Base-by-base conservation (phyloP, 2,329 filamentous ascomycete genomes). In the Neocucurbitaria cava region DNA sequence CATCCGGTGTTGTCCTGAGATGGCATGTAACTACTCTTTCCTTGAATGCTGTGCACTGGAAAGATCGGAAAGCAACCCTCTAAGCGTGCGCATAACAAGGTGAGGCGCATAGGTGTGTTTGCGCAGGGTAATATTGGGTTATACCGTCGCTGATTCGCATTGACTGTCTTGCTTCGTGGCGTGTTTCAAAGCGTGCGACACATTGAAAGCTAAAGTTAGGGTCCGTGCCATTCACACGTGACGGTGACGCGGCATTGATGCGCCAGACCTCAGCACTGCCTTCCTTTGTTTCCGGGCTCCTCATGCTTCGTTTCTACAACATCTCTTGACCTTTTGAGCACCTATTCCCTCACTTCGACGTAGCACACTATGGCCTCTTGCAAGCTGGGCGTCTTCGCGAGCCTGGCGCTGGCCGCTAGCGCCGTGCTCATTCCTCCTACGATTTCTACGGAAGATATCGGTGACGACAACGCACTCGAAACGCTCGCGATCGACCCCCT, bases 351-450 rank as follows among this genome's bases (percentile, higher is more conserved):
- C 56, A 54, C 42, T 60, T 64, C 50, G 50, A 53, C 48, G 52
- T 46, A 49, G 20, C 44, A 45, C 44, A 66, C 31, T 20, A 76
- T 76, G 74, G 60, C 68, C 58, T 59, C 58, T 50, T 68, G 58
- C 58, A 67, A 67, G 39, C 54, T 76, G 50, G 70, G 71, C 57
- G 59, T 76, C 31, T 59, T 64, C 56, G 71, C 71, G 56, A 64
- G 62, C 57, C 58, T 76, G 64, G 74, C 72, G 66, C 69, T 75
- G 68, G 69, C 61, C 64, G 68, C 70, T 65, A 70, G 63, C 56
- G 72, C 73, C 42, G 58, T 76, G 45, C 69, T 76, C 41, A 62
- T 76, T 36, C 74, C 73, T 15, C 70, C 73, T 17, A 65, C 60
- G 26, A 61, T 75, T 30, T 59, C 57, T 17, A 55, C 64, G 24